Base-by-base conservation (phyloP, 768 basidiomycete species). In the Sporobolomyces pararoseus region DNA sequence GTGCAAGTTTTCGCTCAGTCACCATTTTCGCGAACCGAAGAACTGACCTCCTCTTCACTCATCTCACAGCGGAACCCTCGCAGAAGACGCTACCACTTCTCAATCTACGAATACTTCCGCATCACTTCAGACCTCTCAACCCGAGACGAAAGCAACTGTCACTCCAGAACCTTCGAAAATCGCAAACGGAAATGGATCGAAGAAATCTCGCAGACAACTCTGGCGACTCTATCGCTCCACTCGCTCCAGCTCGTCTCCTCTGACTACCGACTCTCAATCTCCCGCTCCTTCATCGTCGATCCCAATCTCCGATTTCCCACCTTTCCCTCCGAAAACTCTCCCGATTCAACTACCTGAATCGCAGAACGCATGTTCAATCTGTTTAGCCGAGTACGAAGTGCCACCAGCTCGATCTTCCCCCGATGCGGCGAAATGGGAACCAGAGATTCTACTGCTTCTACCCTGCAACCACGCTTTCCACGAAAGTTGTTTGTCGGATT, bases 381-480 rank as follows among this genome's bases (percentile, higher is more conserved):
- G 72, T n/a, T 54, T 73, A 6, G 63, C 47, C 39, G 72, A 73
- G 10, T 73, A 73, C 65, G 72, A 73, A 3, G 35, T 34, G 0
- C 72, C 72, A 1, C 72, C 72, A 0, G 7, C 16, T 1, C 19
- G 23, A 35, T 2, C 12, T 4, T 35, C 29, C 2, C 39, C 60
- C 10, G 34, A 61, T 0, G 51, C 64, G 3, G 51, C 37, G 39
- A 47, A 35, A 19, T 55, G 61, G 47, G 61, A 66, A 13, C 60
- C 61, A 1, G 61, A 71, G 23, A 34, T 58, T 7, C 64, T 73
- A 7, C 1, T 37, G 2, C 29, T 69, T 16, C 54, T 74, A 2
- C 68, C 72, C 1, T 75, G 74, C 59, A 17, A 14, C 4, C 74
- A 75, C 42, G 62, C 67, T 4, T 69, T 75, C 53, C 74, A 75